Evolutionary conservation across 257 asterid genomes (phyloP), one percentile per base, ranked within the genome.

Genomic region (Primulina tabacum): DNA sequence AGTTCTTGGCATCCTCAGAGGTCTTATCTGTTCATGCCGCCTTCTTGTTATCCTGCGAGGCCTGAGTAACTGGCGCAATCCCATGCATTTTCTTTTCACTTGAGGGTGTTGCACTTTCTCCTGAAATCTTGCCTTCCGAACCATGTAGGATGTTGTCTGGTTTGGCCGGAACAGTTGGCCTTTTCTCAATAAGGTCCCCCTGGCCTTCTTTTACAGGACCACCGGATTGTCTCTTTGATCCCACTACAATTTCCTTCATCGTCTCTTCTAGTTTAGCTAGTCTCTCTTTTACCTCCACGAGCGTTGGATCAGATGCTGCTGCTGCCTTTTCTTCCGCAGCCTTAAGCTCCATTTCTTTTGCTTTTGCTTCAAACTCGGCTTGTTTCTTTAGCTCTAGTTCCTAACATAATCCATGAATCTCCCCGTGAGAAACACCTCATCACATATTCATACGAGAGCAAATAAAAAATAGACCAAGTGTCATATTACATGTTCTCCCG

Each of bases 261-360:
- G 80, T 69, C 73, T 76, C 85, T 84, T 94, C 99, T 35, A 94
- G 64, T 80, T 83, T 91, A 56, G 82, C 83, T 17, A 90, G 84
- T 75, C 97, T 93, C 75, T 74, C 90, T 84, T 90, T 90, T 57
- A 93, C 86, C 77, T 79, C 92, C 72, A 82, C 67, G 80, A 91
- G 72, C 58, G 79, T 87, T 2, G 96, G 95, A 84, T 86, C 85
- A 59, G 89, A 79, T 50, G 75, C 73, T 37, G 47, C 81, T 2
- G 80, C 82, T 68, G 82, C 86, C 74, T 81, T 83, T 79, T 82
- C 90, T 47, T 84, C 84, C 3, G 79, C 86, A 56, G 85, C 85
- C 78, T 86, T 88, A 32, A 55, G 83, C 78, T 91, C 95, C 92
- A 86, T 73, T 84, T 88, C 96, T 84, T 88, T 89, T 29, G 90